phyloP scores from a whole-genome alignment of 345 rosid species.

The Raphanus sativus region DNA sequence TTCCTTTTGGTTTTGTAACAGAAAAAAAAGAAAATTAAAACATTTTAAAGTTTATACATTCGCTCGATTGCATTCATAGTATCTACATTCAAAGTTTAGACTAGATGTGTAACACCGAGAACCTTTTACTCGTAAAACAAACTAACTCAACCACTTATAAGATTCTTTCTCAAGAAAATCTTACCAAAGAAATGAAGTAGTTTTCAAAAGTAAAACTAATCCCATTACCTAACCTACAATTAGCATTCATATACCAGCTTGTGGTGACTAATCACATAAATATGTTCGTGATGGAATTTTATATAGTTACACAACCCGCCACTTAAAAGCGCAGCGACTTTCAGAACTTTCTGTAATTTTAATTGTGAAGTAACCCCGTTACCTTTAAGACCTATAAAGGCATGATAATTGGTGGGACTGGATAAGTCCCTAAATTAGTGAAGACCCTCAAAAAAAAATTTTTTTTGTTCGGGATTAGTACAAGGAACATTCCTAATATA shows the following conservation, averaged over 20 bases:
- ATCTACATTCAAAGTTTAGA: background rate
- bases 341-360: too few relatives aligned
- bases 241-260: background rate
- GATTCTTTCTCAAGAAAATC: conserved; percentile 31
- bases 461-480: too few relatives aligned
- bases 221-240: background rate
- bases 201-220: conserved; percentile 17
- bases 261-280: conserved; percentile 1
- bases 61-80: conserved; percentile 2
- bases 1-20: background rate
- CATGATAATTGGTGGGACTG: too few relatives aligned
- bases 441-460: too few relatives aligned
- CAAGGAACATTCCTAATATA: too few relatives aligned
- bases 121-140: background rate
- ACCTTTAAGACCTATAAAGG: too few relatives aligned
- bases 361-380: too few relatives aligned
- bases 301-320: background rate
- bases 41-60: background rate
- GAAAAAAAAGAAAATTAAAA: background rate
- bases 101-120: background rate
- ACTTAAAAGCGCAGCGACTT: background rate
- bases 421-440: too few relatives aligned
- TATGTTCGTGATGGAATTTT: background rate
- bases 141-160: conserved; percentile 19
- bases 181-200: conserved; percentile 19